Evolutionary conservation across 2,329 filamentous ascomycete species (phyloP).

Genomic region (Thielaviopsis euricoi): DNA sequence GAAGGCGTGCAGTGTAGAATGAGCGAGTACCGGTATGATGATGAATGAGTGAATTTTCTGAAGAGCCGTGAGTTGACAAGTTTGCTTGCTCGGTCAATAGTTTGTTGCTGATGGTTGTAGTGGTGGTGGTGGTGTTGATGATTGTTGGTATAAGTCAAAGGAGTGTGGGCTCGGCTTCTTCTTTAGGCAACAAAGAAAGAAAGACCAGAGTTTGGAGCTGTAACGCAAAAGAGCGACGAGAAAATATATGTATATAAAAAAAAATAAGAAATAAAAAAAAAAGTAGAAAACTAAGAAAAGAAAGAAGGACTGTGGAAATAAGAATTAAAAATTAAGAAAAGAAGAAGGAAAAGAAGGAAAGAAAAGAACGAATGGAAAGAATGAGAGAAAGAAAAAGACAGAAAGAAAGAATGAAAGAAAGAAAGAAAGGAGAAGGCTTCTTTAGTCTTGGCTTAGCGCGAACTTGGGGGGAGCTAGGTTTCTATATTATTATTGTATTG

Average conservation of each 20-base stretch:
- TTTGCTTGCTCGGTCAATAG: background rate
- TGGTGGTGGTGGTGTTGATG: background rate
- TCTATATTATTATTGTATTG: too few species aligned
- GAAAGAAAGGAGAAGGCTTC: background rate
- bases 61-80: background rate
- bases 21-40: too few species aligned
- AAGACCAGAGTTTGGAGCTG: background rate
- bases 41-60: background rate
- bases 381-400: background rate
- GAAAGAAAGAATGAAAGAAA: background rate
- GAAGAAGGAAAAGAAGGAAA: background rate
- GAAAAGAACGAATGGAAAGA: background rate
- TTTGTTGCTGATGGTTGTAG: background rate
- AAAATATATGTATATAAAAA: background rate
- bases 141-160: background rate
- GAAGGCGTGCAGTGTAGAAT: background rate
- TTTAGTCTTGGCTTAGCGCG: background rate
- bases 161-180: background rate
- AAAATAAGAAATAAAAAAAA: background rate
- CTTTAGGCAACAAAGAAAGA: background rate
- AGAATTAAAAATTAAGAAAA: background rate
- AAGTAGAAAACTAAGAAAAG: background rate
- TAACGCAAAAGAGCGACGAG: background rate
- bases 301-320: background rate
- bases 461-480: too few species aligned